These are phyloP conservation scores for Dendrobium officinale DNA, from an alignment of 106 monocot species.

Conservation along the genomic window DNA sequence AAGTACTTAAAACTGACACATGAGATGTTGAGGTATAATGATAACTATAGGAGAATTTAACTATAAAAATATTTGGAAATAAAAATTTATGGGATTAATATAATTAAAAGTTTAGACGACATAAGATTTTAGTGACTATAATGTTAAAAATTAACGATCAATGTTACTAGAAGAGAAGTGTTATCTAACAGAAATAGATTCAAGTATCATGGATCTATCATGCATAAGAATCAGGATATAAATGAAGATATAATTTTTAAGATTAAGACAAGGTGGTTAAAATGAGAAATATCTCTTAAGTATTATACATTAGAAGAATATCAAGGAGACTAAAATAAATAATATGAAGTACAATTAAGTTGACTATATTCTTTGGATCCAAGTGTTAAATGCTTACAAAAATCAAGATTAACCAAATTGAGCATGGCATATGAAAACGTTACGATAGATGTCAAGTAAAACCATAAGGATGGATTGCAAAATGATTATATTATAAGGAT, in stretches of 20 bases:
- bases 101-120: background rate
- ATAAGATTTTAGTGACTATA: too few relatives aligned
- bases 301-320: background rate
- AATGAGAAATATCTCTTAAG: background rate
- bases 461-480: background rate
- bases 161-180: background rate
- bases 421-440: background rate
- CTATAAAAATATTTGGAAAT: background rate
- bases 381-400: background rate
- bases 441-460: background rate
- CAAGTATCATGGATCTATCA: background rate
- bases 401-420: background rate
- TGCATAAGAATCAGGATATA: too few relatives aligned
- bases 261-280: background rate
- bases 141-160: background rate
- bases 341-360: background rate
- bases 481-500: too few relatives aligned
- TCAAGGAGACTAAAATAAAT: background rate
- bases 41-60: background rate
- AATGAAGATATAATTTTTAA: background rate
- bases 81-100: background rate
- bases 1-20: background rate
- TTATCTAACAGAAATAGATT: background rate
- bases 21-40: background rate
- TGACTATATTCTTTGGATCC: background rate